phyloP scores from a whole-genome alignment of 441 rosid species.

The Pelargonium citronellum region DNA sequence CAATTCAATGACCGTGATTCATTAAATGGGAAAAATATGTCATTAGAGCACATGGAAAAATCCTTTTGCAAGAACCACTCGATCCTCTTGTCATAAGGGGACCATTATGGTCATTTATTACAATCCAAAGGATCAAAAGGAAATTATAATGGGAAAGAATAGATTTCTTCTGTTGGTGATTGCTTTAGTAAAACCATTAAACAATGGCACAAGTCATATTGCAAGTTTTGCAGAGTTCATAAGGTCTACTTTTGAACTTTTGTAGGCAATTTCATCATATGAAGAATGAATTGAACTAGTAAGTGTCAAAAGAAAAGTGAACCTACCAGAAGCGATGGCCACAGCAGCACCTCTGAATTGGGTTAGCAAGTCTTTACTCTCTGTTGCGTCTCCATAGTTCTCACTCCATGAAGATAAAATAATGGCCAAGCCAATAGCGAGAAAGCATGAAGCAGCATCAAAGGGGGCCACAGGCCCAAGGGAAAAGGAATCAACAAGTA shows the following conservation, averaged over 20 bases:
- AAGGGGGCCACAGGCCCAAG: conserved; percentile 97
- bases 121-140: no score
- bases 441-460: conserved; percentile 96
- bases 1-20: no score
- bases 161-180: no score
- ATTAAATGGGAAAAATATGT: no score
- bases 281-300: background rate
- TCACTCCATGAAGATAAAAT: conserved; percentile 86
- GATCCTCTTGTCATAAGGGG: no score
- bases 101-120: no score
- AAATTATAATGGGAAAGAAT: no score
- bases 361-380: conserved; percentile 77
- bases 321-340: conserved; percentile 88
- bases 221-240: background rate
- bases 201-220: background rate
- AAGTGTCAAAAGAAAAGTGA: background rate
- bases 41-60: no score
- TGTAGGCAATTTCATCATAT: conserved; percentile 3
- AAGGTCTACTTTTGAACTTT: background rate
- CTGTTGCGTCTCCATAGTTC: conserved; percentile 84
- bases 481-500: conserved; percentile 65
- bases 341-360: conserved; percentile 88
- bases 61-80: no score
- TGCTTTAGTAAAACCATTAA: no score
- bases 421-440: conserved; percentile 87